Conservation (phyloP, 2,329 filamentous ascomycete genomes). For the Thelonectria blattea region DNA sequence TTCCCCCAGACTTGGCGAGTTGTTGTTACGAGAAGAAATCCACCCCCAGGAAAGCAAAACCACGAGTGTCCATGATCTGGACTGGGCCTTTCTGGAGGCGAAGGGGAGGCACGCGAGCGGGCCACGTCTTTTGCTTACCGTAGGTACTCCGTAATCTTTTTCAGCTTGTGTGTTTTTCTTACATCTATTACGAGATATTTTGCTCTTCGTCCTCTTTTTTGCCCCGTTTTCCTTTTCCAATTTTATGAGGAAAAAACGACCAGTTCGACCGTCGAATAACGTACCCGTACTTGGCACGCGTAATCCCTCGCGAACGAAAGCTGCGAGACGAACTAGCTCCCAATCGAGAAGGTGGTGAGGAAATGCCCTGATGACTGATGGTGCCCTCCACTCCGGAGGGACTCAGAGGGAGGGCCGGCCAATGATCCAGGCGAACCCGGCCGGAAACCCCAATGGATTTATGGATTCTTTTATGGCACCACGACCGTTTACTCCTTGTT, state of each 20-base stretch:
- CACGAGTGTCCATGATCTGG: not conserved
- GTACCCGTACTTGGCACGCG: not conserved
- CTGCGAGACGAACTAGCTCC: not conserved
- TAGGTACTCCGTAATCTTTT: too few species aligned
- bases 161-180: not conserved
- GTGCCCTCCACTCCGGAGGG: conserved; percentile 10
- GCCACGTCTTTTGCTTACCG: not conserved
- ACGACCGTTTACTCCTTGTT: too few species aligned
- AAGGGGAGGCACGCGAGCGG: not conserved
- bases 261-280: conserved; percentile 11
- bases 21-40: conserved; percentile 22
- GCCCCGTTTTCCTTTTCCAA: not conserved
- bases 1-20: conserved; percentile 18
- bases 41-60: conserved; percentile 16
- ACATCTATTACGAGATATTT: not conserved
- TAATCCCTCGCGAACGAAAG: not conserved
- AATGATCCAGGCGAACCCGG: not conserved
- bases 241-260: too few species aligned
- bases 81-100: not conserved
- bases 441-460: not conserved
- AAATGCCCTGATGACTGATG: not conserved
- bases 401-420: not conserved
- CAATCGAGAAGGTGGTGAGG: conserved; percentile 17
- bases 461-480: too few species aligned
- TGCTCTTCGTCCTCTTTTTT: not conserved